phyloP scores from a whole-genome alignment of 2,329 filamentous ascomycete species.

The Colletotrichum kahawae region DNA sequence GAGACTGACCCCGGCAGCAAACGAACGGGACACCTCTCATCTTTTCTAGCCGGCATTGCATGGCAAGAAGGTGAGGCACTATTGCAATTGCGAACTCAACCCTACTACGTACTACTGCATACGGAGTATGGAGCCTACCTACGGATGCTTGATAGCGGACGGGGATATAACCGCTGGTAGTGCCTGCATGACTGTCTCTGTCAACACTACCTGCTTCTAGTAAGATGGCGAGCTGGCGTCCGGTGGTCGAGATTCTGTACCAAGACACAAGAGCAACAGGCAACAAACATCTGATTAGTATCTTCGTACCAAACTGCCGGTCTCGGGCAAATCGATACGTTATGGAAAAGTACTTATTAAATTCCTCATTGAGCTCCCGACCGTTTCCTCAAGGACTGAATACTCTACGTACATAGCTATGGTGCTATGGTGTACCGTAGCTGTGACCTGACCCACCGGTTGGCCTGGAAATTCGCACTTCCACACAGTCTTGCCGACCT shows the following conservation, averaged over 20 bases:
- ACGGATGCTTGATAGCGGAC: neutral
- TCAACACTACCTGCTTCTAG: neutral
- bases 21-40: neutral
- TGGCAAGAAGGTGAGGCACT: neutral
- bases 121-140: neutral
- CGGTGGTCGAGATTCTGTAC: neutral
- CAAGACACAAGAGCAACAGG: neutral
- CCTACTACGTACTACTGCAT: neutral
- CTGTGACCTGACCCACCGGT: neutral
- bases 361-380: neutral
- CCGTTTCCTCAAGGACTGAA: neutral
- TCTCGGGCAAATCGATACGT: neutral
- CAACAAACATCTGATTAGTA: neutral
- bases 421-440: neutral
- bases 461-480: neutral
- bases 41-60: neutral
- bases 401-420: neutral
- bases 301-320: neutral
- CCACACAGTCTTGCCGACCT: neutral
- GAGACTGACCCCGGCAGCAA: neutral
- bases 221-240: neutral
- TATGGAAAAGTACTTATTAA: neutral
- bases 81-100: conserved; percentile 1
- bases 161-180: neutral
- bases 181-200: neutral